phyloP scores from a whole-genome alignment of 2,329 filamentous ascomycete species.

The Ophiostoma perfectum region DNA sequence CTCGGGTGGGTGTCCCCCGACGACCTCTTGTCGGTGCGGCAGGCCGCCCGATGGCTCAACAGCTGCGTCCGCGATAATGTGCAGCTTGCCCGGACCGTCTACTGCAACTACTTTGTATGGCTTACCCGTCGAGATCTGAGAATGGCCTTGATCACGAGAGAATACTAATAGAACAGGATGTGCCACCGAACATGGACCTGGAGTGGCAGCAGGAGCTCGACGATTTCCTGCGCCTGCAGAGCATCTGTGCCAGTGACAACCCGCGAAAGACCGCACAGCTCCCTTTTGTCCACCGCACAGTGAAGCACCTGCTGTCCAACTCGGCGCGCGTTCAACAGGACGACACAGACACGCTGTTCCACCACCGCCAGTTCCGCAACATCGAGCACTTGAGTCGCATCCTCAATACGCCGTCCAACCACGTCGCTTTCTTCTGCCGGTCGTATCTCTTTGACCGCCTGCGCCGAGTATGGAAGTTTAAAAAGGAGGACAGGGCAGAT shows the following conservation, averaged over 20 bases:
- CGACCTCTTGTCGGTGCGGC: conserved; percentile 50
- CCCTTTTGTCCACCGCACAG: conserved; percentile 43
- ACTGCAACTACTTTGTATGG: conserved; percentile 34
- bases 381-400: conserved; percentile 41
- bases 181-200: conserved; percentile 32
- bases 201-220: conserved; percentile 37
- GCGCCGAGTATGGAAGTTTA: conserved; percentile 1
- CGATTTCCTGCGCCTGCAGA: conserved; percentile 41
- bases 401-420: conserved; percentile 45
- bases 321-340: conserved; percentile 36
- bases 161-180: conserved; percentile 33
- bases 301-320: conserved; percentile 43
- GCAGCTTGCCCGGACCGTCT: conserved; percentile 57
- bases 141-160: background rate
- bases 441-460: conserved; percentile 57
- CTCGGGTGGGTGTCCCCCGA: conserved; percentile 50
- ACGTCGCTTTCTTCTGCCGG: conserved; percentile 56
- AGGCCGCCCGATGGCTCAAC: conserved; percentile 49
- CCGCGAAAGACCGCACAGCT: conserved; percentile 43
- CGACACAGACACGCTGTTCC: conserved; percentile 26
- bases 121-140: background rate
- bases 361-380: conserved; percentile 45
- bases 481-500: background rate
- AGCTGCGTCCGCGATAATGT: conserved; percentile 53
- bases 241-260: conserved; percentile 37